Evolutionary conservation across 1,284 basidiomycete species (phyloP), one percentile per base, ranked within the genome.

Genomic region (Moesziomyces aphidis): DNA sequence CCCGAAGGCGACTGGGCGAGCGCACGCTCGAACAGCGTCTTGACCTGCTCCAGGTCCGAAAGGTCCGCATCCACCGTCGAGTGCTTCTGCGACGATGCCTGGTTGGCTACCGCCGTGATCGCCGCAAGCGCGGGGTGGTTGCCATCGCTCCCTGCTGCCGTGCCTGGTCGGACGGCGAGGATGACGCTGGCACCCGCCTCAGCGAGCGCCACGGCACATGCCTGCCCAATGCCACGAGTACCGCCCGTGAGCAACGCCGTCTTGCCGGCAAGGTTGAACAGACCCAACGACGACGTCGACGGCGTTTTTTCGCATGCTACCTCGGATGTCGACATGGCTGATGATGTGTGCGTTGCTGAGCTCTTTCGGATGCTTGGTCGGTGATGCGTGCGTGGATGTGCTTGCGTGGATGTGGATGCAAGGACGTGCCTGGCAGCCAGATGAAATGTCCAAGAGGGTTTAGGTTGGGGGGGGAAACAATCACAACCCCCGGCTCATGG

Each of bases 31-130:
- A 93, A 91, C 71, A 92, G 86, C 39, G 83, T 81, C 78, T 89
- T 90, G 74, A 96, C 92, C 31, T 88, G 87, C 28, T 88, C 86
- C 42, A 91, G 86, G 81, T 93, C 89, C 22, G 89, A 87, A 23
- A 97, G 88, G 85, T 97, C 93, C 81, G 91, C 92, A 43, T 91
- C 87, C 55, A 94, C 89, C 70, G 91, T 88, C 68, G 85, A 82
- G 57, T 86, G 86, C 55, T 85, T 83, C 46, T 85, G 83, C 22
- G 85, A 85, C 23, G 87, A 81, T 60, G 90, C 86, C 70, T 87
- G 86, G 48, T 63, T 61, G 50, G 61, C 8, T 5, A 70, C 59
- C 21, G 55, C 21, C 5, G 56, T 46, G 26, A 69, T 63, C 5
- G 61, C 53, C 1, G 36, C 6, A 6, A 70, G 55, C 1, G 70